Percentiles rank a stretch among this genome's conserved stretches.
Evolutionary conservation across 1,139 yeast genomes (phyloP).

Genomic region (Starmera stellimalicola): DNA sequence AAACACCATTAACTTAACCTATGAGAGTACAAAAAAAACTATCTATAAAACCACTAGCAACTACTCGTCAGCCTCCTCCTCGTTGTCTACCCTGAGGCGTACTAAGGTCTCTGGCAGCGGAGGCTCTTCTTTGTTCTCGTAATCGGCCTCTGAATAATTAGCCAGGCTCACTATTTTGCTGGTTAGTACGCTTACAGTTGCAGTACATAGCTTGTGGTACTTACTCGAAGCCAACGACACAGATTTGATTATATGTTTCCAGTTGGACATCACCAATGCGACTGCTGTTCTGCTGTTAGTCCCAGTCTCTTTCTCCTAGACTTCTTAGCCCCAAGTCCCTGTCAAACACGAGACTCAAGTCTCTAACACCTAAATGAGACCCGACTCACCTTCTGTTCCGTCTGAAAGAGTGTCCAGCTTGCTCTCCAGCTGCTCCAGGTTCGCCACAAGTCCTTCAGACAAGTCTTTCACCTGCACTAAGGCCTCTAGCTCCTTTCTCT

Average conservation of each 20-base stretch:
- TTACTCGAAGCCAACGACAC: slow-evolving; percentile 53
- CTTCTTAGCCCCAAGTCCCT: too few relatives aligned
- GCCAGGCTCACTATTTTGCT: slow-evolving; percentile 32
- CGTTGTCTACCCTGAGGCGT: slow-evolving; percentile 44
- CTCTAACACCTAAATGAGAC: too few relatives aligned
- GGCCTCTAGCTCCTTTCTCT: slow-evolving; percentile 14
- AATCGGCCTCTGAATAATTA: slow-evolving; percentile 37
- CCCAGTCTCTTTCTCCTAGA: too few relatives aligned
- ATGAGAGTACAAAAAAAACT: slow-evolving; percentile 2
- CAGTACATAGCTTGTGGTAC: too few relatives aligned
- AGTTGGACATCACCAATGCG: slow-evolving; percentile 46
- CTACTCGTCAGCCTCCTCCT: slow-evolving; percentile 6
- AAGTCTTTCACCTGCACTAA: slow-evolving; percentile 11
- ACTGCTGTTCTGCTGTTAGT: slow-evolving; percentile 26
- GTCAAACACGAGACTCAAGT: too few relatives aligned
- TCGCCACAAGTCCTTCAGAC: slow-evolving; percentile 11
- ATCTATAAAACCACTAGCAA: slow-evolving; percentile 6
- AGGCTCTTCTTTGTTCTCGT: slow-evolving; percentile 31
- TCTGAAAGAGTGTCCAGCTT: slow-evolving; percentile 18
- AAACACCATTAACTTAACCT: too few relatives aligned
- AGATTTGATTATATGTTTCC: slow-evolving; percentile 62
- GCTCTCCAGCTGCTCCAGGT: slow-evolving; percentile 18
- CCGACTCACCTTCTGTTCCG: slow-evolving; percentile 20
- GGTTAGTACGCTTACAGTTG: slow-evolving; percentile 1
- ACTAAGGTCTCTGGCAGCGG: slow-evolving; percentile 63